Evolutionary conservation across 2,329 filamentous ascomycete genomes (phyloP), one percentile per base, ranked within the genome.

Genomic region (Erysiphe neolycopersici): DNA sequence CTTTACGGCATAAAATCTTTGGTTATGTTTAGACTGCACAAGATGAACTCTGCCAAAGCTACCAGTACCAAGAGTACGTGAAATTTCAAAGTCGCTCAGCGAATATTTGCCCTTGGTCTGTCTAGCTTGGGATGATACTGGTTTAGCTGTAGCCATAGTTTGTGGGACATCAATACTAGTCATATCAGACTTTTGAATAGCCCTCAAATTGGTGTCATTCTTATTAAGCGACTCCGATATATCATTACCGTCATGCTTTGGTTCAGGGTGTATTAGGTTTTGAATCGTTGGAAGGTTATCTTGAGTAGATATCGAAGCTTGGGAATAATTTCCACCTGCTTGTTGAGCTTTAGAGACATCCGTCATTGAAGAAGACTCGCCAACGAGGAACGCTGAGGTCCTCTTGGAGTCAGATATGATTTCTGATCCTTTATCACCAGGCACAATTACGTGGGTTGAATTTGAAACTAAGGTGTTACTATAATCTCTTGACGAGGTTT

Each of bases 41-140:
- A 98, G 67, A 59, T 98, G 89, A 38, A 98, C 89, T 52, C 89
- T 73, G 39, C 89, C 89, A 62, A 98, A 98, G 61, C 85, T 94
- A 56, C 89, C 89, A 31, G 89, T 98, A 43, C 89, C 89, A 49
- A 98, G 67, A 33, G 89, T 98, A 53, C 89, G 73, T 63, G 85
- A 72, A 50, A 98, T 76, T 48, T 77, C 69, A 57, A 98, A 98
- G 64, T 98, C 89, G 47, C 66, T 69, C 50, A 98, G 71, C 37
- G 84, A 85, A 63, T 98, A 98, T 69, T 95, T 95, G 51, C 89
- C 89, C 67, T 93, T 94, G 49, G 87, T 94, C 57, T 81, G 73
- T 53, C 85, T 65, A 42, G 62, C 57, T 50, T 49, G 47, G 17
- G 50, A 45, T n/a, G 48, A 46, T 36, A 43, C 29, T 41, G 38